Evolutionary conservation across 2,329 filamentous ascomycete species (phyloP), one percentile per base, ranked within the genome.

Genomic region (Knufia petricola): DNA sequence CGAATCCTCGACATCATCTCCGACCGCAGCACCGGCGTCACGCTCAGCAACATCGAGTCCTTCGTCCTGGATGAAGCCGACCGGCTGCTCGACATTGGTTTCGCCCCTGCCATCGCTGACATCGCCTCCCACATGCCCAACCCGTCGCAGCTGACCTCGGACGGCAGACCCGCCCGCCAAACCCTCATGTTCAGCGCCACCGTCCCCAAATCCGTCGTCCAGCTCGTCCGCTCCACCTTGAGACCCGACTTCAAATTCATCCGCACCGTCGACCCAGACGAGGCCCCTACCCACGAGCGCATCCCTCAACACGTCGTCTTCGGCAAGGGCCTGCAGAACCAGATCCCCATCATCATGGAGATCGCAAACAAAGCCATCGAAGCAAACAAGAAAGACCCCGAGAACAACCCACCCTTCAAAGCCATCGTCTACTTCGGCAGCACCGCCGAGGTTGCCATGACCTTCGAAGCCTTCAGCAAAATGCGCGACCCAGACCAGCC

Each of bases 141-240:
- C 44, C 32, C 32, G 13, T 8, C 7, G 6, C 32, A 13, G 15
- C 32, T 21, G 12, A 42, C 3, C 39, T 26, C 17, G n/a, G 17
- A 30, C 30, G 17, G 19, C 24, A 26, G n/a, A 30, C 77, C 82
- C 51, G 75, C 84, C 47, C 81, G 90, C 43, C 92, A 98, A 66
- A 95, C 89, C 4, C 79, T 98, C 60, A 82, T 98, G 66, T 95
- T 94, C 66, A 96, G 90, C 12, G 92, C 92, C 38, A 98, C 92
- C 9, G 85, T 98, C 26, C 87, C 90, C 39, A 76, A 77, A 51
- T 79, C 88, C 54, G 90, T 98, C 38, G 81, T 95, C 57, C 69
- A 76, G 37, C 77, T 96, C 42, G 90, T 94, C 34, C 78, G 82
- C 51, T 68, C 71, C 56, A 87, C 87, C 57, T 82, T 96, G 64